These are phyloP conservation scores for Hyaloscypha bicolor DNA, from an alignment of 495 filamentous ascomycete genomes.

Conservation along the genomic window DNA sequence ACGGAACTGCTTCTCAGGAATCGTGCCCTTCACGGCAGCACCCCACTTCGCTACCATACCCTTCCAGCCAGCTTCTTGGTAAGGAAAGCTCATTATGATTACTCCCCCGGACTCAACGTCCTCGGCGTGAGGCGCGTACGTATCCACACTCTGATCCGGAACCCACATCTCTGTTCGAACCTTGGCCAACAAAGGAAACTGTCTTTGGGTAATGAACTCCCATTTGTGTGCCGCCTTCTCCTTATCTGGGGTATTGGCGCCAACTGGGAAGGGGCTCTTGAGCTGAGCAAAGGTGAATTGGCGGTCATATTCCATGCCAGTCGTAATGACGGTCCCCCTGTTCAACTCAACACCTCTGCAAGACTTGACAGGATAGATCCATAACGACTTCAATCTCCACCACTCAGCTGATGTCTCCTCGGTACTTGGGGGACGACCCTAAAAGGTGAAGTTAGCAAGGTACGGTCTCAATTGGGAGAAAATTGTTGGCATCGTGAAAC, in stretches of 20 bases:
- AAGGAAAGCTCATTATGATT: slow-evolving; percentile 64
- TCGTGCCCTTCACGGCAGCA: slow-evolving; percentile 48
- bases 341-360: slow-evolving; percentile 79
- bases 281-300: slow-evolving; percentile 77
- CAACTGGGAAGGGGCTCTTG: slow-evolving; percentile 52
- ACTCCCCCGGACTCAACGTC: slow-evolving; percentile 58
- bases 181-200: slow-evolving; percentile 71
- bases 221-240: slow-evolving; percentile 59
- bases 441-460: background rate
- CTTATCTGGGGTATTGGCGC: slow-evolving; percentile 38
- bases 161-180: slow-evolving; percentile 79
- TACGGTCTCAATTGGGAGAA: background rate
- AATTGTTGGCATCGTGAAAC: background rate
- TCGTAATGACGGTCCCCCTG: slow-evolving; percentile 63
- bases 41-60: slow-evolving; percentile 42
- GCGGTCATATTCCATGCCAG: slow-evolving; percentile 81
- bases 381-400: slow-evolving; percentile 76
- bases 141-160: slow-evolving; percentile 62
- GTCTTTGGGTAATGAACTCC: slow-evolving; percentile 79
- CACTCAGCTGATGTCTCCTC: slow-evolving; percentile 34
- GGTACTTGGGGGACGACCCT: slow-evolving; percentile 28
- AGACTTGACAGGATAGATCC: slow-evolving; percentile 87
- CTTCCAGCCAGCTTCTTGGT: slow-evolving; percentile 46
- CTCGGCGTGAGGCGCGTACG: slow-evolving; percentile 42
- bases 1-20: slow-evolving; percentile 56